These are phyloP conservation scores for Phylloporus rhodoxanthus DNA, from an alignment of 768 basidiomycete species.

Conservation along the genomic window DNA sequence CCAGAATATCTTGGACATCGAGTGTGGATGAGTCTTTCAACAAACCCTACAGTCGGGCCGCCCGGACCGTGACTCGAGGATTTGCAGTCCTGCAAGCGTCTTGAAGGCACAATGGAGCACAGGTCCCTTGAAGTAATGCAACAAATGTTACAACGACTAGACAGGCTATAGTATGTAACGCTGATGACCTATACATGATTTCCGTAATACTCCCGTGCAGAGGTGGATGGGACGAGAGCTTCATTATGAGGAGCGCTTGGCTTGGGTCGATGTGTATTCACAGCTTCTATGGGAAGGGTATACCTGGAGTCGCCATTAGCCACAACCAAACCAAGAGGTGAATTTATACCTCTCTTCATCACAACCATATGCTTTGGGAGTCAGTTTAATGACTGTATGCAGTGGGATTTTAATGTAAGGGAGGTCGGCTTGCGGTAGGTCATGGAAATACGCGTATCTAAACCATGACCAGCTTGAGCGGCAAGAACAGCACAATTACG, in stretches of 20 bases:
- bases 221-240: constrained; percentile 10
- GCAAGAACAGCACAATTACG: neutral
- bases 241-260: constrained; percentile 24
- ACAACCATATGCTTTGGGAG: constrained; percentile 97
- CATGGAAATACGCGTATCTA: constrained; percentile 96
- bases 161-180: neutral
- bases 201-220: constrained; percentile 36
- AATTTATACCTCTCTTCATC: constrained; percentile 80
- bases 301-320: constrained; percentile 45
- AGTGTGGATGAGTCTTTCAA: neutral
- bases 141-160: no score
- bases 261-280: constrained; percentile 85
- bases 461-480: neutral
- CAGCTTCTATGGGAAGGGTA: constrained; percentile 83
- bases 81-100: no score
- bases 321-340: neutral
- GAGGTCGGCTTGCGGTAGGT: constrained; percentile 85
- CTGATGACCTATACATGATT: constrained; percentile 12
- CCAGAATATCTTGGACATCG: constrained; percentile 49
- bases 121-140: no score
- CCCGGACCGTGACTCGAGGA: neutral
- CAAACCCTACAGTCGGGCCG: constrained; percentile 1
- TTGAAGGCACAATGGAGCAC: no score
- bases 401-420: constrained; percentile 97
- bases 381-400: constrained; percentile 97